Conservation (phyloP, 2,329 filamentous ascomycete genomes). For the Rugonectria rugulosa region DNA sequence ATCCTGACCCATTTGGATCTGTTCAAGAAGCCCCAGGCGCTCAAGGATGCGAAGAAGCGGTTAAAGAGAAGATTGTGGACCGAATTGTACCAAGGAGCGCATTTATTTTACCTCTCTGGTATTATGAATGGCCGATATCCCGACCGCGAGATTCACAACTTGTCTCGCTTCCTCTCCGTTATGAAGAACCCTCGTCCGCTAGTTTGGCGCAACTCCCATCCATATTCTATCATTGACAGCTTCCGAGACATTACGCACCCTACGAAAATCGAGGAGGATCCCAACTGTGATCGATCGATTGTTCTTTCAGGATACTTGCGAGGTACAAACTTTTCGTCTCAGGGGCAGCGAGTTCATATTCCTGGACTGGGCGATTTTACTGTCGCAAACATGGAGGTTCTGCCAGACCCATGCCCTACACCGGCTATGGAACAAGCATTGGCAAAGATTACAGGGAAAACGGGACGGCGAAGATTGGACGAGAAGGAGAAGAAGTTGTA, state of each 20-base stretch:
- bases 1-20: conserved; percentile 96
- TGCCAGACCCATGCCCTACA: conserved; percentile 95
- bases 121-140: conserved; percentile 97
- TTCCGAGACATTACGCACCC: conserved; percentile 96
- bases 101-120: conserved; percentile 95
- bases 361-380: conserved; percentile 91
- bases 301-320: conserved; percentile 93
- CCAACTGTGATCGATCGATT: conserved; percentile 89
- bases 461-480: conserved; percentile 79
- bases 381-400: conserved; percentile 81
- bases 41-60: conserved; percentile 94
- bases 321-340: conserved; percentile 90
- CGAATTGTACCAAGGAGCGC: conserved; percentile 94
- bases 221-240: conserved; percentile 91
- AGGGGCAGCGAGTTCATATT: conserved; percentile 88
- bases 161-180: conserved; percentile 93
- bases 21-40: conserved; percentile 89
- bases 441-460: conserved; percentile 85
- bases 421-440: conserved; percentile 88
- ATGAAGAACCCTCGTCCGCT: conserved; percentile 99
- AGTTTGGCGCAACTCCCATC: conserved; percentile 95
- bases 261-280: conserved; percentile 85
- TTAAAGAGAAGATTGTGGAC: conserved; percentile 97
- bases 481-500: conserved; percentile 98
- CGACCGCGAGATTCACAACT: conserved; percentile 93